These are phyloP conservation scores for Penicillium sp. DNA, from an alignment of 2,329 filamentous ascomycete species.

Conservation along the genomic window DNA sequence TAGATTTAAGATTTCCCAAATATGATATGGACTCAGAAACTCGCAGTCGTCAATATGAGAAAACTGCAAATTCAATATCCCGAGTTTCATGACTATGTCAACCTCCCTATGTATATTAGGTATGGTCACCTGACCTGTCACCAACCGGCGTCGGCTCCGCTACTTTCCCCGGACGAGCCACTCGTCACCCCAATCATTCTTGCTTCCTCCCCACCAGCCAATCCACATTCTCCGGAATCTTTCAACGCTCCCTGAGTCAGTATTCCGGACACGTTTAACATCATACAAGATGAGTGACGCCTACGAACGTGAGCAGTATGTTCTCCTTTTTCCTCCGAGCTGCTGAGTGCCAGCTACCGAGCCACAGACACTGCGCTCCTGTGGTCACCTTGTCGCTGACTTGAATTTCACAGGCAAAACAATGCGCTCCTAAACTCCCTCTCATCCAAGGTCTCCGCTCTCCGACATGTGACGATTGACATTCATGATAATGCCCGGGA, in stretches of 20 bases:
- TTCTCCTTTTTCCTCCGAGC: slow-evolving; percentile 1
- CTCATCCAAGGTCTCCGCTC: slow-evolving; percentile 82
- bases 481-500: slow-evolving; percentile 95
- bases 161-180: slow-evolving; percentile 9
- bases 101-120: not conserved
- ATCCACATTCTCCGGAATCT: not conserved
- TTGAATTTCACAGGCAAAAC: slow-evolving; percentile 65
- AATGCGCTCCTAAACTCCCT: slow-evolving; percentile 92
- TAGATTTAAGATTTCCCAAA: not conserved
- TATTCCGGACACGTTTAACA: not conserved
- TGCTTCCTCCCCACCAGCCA: not conserved
- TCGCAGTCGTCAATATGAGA: not conserved
- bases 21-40: not conserved
- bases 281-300: slow-evolving; percentile 64
- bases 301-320: slow-evolving; percentile 71
- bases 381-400: not conserved
- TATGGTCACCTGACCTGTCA: slow-evolving; percentile 11
- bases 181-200: slow-evolving; percentile 2
- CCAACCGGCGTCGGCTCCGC: not conserved
- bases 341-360: not conserved
- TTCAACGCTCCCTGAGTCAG: not conserved
- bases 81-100: not conserved
- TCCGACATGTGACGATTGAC: slow-evolving; percentile 92
- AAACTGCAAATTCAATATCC: not conserved
- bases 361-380: not conserved